These are phyloP conservation scores for Sporisorium iseilematis-ciliati DNA, from an alignment of 1,284 basidiomycete genomes.

Conservation along the genomic window DNA sequence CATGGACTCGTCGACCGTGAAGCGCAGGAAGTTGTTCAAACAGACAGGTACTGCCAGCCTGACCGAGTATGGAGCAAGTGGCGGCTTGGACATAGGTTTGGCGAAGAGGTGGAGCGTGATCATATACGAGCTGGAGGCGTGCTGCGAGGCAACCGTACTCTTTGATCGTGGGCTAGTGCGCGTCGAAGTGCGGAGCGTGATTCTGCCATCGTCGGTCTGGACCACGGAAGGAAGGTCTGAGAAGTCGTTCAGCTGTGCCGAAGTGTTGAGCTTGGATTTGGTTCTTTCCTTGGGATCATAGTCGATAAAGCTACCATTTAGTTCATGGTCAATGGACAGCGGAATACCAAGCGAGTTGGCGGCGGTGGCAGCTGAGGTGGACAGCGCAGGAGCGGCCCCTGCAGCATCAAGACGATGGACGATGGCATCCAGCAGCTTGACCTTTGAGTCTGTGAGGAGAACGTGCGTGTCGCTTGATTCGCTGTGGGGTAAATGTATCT, in stretches of 20 bases:
- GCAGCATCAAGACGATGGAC: slow-evolving; percentile 38
- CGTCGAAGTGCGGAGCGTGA: slow-evolving; percentile 7
- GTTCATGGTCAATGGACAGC: slow-evolving; percentile 28
- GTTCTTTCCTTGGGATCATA: neutral
- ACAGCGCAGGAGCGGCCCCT: slow-evolving; percentile 42
- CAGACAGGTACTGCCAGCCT: slow-evolving; percentile 34
- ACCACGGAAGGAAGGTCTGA: slow-evolving; percentile 17
- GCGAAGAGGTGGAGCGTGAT: slow-evolving; percentile 27
- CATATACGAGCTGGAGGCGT: slow-evolving; percentile 19
- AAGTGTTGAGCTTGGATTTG: too few relatives aligned
- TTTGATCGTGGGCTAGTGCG: slow-evolving; percentile 25
- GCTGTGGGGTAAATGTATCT: slow-evolving; percentile 22
- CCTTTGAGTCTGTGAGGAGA: slow-evolving; percentile 13
- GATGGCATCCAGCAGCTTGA: slow-evolving; percentile 28
- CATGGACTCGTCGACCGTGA: slow-evolving; percentile 44
- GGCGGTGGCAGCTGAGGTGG: slow-evolving; percentile 37
- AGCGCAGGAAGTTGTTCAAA: slow-evolving; percentile 43
- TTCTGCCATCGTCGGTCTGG: slow-evolving; percentile 9
- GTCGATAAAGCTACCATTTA: slow-evolving; percentile 37
- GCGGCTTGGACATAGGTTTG: slow-evolving; percentile 18
- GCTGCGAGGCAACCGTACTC: neutral
- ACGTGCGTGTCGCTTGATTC: neutral
- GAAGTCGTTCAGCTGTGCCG: neutral
- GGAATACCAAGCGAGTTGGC: slow-evolving; percentile 39
- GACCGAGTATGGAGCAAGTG: slow-evolving; percentile 23